Percentiles rank a stretch among this genome's conserved stretches.
phyloP scores from a whole-genome alignment of 1,284 basidiomycete species.

The Papiliotrema laurentii region DNA sequence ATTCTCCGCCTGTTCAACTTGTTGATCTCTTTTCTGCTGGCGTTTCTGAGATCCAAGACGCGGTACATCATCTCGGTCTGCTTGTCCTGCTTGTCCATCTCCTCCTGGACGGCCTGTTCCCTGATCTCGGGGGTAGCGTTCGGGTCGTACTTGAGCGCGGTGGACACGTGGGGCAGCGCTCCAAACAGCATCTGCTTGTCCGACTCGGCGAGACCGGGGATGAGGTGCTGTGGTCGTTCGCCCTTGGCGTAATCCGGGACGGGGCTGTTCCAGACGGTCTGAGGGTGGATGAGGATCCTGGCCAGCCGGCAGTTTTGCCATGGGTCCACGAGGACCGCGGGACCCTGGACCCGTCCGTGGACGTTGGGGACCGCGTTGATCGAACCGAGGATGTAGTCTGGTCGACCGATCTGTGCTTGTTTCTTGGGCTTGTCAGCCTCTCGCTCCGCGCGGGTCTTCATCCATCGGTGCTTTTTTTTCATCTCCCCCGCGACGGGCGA shows the following conservation, averaged over 20 bases:
- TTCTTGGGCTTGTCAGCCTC: not conserved
- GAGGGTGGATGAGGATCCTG: slow-evolving; percentile 18
- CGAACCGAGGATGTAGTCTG: slow-evolving; percentile 1
- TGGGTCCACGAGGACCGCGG: not conserved
- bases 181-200: slow-evolving; percentile 41
- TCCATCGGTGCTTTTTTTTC: slow-evolving; percentile 26
- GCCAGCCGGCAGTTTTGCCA: slow-evolving; percentile 30
- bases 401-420: not conserved
- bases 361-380: not conserved
- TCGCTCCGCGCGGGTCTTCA: slow-evolving; percentile 15
- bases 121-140: not conserved
- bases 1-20: slow-evolving; percentile 80
- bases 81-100: slow-evolving; percentile 49
- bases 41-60: slow-evolving; percentile 78
- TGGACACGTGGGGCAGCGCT: slow-evolving; percentile 35
- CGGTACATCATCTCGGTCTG: slow-evolving; percentile 66
- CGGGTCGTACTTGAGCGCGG: slow-evolving; percentile 23
- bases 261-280: slow-evolving; percentile 33
- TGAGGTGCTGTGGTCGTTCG: slow-evolving; percentile 27
- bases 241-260: slow-evolving; percentile 35
- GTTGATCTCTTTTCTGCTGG: slow-evolving; percentile 75
- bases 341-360: not conserved
- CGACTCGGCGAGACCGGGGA: slow-evolving; percentile 29
- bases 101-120: slow-evolving; percentile 3
- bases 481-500: slow-evolving; percentile 11